Evolutionary conservation across 1,284 basidiomycete species (phyloP), one percentile per base, ranked within the genome.

Genomic region (Boletus sp.): DNA sequence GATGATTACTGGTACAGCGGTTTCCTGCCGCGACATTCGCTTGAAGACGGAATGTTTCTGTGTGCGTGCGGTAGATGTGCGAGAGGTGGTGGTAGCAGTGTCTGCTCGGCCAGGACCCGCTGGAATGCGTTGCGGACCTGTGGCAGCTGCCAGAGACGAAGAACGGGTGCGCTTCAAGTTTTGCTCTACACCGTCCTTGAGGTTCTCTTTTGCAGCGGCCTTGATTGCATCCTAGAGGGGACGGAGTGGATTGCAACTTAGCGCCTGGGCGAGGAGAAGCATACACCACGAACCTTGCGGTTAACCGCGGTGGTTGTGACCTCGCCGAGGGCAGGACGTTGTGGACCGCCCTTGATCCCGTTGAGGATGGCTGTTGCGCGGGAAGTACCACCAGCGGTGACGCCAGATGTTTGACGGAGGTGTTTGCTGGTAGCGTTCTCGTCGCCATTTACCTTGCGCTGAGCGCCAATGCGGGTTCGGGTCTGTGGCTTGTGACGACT

Each of bases 381-480:
- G 49, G 77, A 69, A 40, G 75, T 69, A 50, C 72, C 72, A 32
- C 66, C 58, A 46, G 69, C 57, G 42, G 70, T 63, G 53, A 69
- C 69, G 54, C 70, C 74, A 14, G 82, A 82, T 19, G 72, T 56
- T 57, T 84, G 81, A 51, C 84, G 81, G 39, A 73, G 58, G 58
- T 86, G 80, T 67, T 72, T 79, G 59, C 74, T 78, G 57, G 74
- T 75, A 40, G 85, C 82, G 60, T 89, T 89, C 71, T 89, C 86
- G 61, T 89, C 87, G 49, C 66, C 68, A 52, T 73, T 72, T 44
- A 67, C 76, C 69, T 84, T 87, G 60, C 86, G 83, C 64, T 76
- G 78, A 52, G 70, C 49, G 71, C 60, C 45, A 27, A 64, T 50
- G 60, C 79, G 75, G 35, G 61, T 56, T 40, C 70, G 70, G 46